phyloP scores from a whole-genome alignment of 257 asterid species.

The Ilex aquifolium region DNA sequence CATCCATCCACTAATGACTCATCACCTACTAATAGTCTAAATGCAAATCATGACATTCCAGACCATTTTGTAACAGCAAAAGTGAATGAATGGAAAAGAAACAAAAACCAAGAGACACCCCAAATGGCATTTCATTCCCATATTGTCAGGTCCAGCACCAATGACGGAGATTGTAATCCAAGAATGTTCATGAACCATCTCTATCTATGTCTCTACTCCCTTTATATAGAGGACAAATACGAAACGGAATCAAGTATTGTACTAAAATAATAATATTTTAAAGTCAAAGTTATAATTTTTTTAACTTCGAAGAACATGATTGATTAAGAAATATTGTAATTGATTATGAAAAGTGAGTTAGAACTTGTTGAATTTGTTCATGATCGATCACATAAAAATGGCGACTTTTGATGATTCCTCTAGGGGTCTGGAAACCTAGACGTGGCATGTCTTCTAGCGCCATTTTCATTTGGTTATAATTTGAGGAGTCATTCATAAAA shows the following conservation, averaged over 20 bases:
- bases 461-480: too few species aligned
- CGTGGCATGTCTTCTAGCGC: too few species aligned
- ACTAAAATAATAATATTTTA: constrained; percentile 18
- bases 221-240: constrained; percentile 16
- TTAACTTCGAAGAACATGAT: background rate
- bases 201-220: constrained; percentile 31
- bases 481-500: too few species aligned
- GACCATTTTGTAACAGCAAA: constrained; percentile 23
- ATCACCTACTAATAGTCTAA: constrained; percentile 30
- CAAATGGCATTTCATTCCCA: constrained; percentile 22
- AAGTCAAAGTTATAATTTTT: constrained; percentile 6
- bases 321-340: background rate
- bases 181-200: constrained; percentile 56
- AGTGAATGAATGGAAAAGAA: constrained; percentile 12
- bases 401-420: too few species aligned
- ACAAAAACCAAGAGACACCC: constrained; percentile 4
- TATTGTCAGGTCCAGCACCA: constrained; percentile 27
- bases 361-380: background rate
- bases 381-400: too few species aligned
- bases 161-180: constrained; percentile 40
- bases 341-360: background rate
- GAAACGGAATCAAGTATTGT: background rate
- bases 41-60: constrained; percentile 50
- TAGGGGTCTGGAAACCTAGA: too few species aligned
- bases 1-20: constrained; percentile 46